phyloP scores from a whole-genome alignment of 805 yeast species.

The Candida cerambycidarum region DNA sequence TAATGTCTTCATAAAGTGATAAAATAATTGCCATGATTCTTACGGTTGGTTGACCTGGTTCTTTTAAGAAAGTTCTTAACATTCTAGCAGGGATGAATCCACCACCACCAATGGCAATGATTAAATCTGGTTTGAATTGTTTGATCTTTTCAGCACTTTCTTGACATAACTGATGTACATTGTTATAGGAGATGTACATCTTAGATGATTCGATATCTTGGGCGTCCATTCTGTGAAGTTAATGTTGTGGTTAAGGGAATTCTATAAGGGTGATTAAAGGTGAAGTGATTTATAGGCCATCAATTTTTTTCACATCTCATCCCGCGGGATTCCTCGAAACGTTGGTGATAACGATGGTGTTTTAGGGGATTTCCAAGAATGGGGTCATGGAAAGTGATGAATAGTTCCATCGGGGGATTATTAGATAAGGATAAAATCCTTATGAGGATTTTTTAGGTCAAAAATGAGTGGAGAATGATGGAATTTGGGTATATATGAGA shows the following conservation, averaged over 20 bases:
- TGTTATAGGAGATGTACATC: constrained; percentile 77
- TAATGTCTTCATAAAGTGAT: constrained; percentile 84
- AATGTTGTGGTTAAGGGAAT: background rate
- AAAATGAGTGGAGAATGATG: too few species aligned
- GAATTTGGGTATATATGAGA: too few species aligned
- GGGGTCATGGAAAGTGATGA: too few species aligned
- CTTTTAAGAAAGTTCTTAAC: constrained; percentile 86
- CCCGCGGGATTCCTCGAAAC: constrained; percentile 4
- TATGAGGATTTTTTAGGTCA: too few species aligned
- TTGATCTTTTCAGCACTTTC: constrained; percentile 61
- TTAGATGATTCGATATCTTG: constrained; percentile 31
- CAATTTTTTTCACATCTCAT: constrained; percentile 1
- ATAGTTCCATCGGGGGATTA: too few species aligned
- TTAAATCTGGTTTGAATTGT: constrained; percentile 78
- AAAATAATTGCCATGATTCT: constrained; percentile 94
- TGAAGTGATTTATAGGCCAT: background rate
- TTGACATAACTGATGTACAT: constrained; percentile 74
- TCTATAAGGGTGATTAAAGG: too few species aligned
- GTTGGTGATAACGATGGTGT: background rate
- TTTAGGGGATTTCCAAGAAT: too few species aligned
- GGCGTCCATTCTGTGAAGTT: constrained; percentile 5
- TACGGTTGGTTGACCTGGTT: constrained; percentile 82
- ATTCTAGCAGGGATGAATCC: constrained; percentile 98
- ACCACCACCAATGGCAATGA: constrained; percentile 97
- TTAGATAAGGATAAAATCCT: too few species aligned